phyloP scores from a whole-genome alignment of 345 rosid species.

The rapeseed (Brassica napus) region DNA sequence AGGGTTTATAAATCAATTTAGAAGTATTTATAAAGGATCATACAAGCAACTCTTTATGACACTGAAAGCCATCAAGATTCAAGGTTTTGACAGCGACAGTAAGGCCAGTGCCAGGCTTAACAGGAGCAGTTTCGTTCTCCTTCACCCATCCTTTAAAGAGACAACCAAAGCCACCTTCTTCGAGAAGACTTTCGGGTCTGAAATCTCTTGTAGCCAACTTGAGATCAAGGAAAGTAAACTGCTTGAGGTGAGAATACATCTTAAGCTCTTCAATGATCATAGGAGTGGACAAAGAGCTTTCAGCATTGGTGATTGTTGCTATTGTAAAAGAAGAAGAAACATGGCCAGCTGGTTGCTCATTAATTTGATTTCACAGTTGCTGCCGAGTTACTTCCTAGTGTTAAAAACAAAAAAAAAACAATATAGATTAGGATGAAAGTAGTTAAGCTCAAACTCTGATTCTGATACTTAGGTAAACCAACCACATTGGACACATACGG shows the following conservation, averaged over 20 bases:
- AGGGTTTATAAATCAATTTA: too few relatives aligned
- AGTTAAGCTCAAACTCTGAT: background rate
- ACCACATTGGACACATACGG: conserved; percentile 30
- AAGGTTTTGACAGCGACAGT: conserved; percentile 96
- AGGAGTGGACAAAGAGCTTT: conserved; percentile 79
- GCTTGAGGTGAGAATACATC: conserved; percentile 52
- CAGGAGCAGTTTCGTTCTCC: too few relatives aligned
- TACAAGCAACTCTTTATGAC: conserved; percentile 99
- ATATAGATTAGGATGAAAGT: background rate
- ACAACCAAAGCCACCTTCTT: too few relatives aligned
- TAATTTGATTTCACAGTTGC: conserved; percentile 50
- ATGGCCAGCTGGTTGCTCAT: conserved; percentile 67
- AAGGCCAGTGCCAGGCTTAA: conserved; percentile 37
- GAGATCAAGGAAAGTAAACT: too few relatives aligned
- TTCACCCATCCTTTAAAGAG: too few relatives aligned
- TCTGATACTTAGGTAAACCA: conserved; percentile 29
- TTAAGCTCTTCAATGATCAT: conserved; percentile 91
- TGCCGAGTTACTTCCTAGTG: conserved; percentile 68
- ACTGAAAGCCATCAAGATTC: conserved; percentile 97
- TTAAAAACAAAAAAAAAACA: background rate
- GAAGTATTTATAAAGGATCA: conserved; percentile 17
- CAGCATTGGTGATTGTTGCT: conserved; percentile 80
- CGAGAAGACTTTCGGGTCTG: too few relatives aligned
- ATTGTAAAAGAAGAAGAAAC: conserved; percentile 41
- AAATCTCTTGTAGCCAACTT: too few relatives aligned